phyloP scores from a whole-genome alignment of 371 early-diverging fungal species.

The Mucor irregularis region DNA sequence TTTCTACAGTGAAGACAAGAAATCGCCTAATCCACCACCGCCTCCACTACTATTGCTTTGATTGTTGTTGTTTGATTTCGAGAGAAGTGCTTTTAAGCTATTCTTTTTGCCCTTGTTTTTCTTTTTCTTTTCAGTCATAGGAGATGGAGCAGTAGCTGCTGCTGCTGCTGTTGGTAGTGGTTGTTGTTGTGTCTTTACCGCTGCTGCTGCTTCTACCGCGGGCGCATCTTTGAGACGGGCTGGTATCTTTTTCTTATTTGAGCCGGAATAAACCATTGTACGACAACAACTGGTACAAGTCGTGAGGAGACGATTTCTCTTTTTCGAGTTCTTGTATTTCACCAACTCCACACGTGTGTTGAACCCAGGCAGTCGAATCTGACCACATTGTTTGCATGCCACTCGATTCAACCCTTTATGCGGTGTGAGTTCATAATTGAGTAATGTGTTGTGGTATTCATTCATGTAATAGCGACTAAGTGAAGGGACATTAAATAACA shows the following conservation, averaged over 20 bases:
- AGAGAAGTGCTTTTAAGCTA: conserved; percentile 36
- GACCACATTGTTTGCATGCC: conserved; percentile 39
- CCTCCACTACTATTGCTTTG: background rate
- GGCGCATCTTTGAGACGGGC: background rate
- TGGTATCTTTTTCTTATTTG: conserved; percentile 17
- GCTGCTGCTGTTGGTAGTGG: no score
- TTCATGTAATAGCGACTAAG: conserved; percentile 47
- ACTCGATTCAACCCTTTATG: conserved; percentile 23
- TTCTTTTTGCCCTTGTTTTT: conserved; percentile 48
- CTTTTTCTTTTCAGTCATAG: conserved; percentile 4
- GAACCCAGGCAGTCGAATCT: conserved; percentile 35
- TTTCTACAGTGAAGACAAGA: conserved; percentile 37
- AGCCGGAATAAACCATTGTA: conserved; percentile 22
- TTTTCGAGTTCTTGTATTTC: conserved; percentile 5
- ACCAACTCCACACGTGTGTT: conserved; percentile 19
- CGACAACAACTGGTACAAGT: conserved; percentile 30
- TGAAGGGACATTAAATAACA: conserved; percentile 26
- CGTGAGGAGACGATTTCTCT: conserved; percentile 3
- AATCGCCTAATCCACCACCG: conserved; percentile 25
- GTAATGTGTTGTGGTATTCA: conserved; percentile 36
- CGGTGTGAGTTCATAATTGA: conserved; percentile 26
- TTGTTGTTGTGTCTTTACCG: no score
- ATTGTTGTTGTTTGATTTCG: conserved; percentile 28
- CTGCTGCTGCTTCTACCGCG: no score
- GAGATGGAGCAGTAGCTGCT: background rate